phyloP scores from a whole-genome alignment of 441 rosid species.

The Flueggea neowawraea region DNA sequence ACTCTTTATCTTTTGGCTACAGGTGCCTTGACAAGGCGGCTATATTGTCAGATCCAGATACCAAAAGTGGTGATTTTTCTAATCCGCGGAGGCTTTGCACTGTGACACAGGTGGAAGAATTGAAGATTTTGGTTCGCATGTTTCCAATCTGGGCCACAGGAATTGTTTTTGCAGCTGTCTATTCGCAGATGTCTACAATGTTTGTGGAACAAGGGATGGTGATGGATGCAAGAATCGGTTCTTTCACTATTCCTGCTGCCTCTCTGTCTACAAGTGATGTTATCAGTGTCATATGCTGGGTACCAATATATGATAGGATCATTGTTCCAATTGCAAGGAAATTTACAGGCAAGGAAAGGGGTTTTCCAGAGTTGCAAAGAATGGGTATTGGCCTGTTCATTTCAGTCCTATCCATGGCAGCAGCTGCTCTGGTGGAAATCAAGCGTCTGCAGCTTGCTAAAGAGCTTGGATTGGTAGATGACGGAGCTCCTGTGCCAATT shows the following conservation, averaged over 20 bases:
- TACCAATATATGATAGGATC: slow-evolving; percentile 69
- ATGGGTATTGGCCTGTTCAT: slow-evolving; percentile 86
- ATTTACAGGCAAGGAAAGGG: slow-evolving; percentile 75
- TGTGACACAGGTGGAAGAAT: slow-evolving; percentile 88
- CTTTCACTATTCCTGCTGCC: slow-evolving; percentile 85
- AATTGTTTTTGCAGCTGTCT: slow-evolving; percentile 69
- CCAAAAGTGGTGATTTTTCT: slow-evolving; percentile 42
- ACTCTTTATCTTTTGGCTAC: slow-evolving; percentile 6
- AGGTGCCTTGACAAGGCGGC: slow-evolving; percentile 95
- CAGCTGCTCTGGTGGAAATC: slow-evolving; percentile 82
- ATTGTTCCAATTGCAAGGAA: slow-evolving; percentile 77
- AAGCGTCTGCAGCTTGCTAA: slow-evolving; percentile 52
- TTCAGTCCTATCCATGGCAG: slow-evolving; percentile 61
- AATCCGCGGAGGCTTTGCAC: slow-evolving; percentile 80
- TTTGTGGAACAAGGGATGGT: slow-evolving; percentile 90
- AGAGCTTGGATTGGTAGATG: slow-evolving; percentile 66
- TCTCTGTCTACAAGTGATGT: slow-evolving; percentile 67
- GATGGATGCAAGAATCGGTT: slow-evolving; percentile 74
- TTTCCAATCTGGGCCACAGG: slow-evolving; percentile 89
- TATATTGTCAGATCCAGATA: slow-evolving; percentile 59
- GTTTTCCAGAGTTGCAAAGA: slow-evolving; percentile 78
- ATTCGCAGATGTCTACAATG: slow-evolving; percentile 80
- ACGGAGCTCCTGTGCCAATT: slow-evolving; percentile 53
- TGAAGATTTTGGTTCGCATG: slow-evolving; percentile 83
- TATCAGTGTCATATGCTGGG: slow-evolving; percentile 73